These are phyloP conservation scores for Cucurbita maxima DNA, from an alignment of 306 rosid species.

Conservation along the genomic window DNA sequence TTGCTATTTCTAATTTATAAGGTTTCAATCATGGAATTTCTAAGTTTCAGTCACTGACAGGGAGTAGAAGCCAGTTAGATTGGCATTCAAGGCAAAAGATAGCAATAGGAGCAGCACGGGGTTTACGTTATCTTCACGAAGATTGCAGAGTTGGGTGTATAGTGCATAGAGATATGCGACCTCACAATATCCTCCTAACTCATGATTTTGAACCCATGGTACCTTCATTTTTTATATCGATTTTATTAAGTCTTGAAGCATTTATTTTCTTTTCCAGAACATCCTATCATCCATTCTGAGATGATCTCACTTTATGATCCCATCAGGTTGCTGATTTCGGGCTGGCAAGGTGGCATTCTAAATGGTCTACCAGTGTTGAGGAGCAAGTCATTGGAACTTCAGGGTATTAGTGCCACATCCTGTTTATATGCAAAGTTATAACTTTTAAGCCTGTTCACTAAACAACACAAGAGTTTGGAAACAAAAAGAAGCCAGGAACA, in stretches of 20 bases:
- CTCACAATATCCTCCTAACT: conserved; percentile 78
- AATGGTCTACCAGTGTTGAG: conserved; percentile 48
- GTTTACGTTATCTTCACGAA: conserved; percentile 88
- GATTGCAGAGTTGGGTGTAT: conserved; percentile 95
- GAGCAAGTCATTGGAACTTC: conserved; percentile 55
- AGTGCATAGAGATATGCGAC: conserved; percentile 81
- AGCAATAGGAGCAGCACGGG: conserved; percentile 74
- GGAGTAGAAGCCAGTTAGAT: conserved; percentile 31
- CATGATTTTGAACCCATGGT: conserved; percentile 92
- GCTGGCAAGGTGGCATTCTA: conserved; percentile 81
- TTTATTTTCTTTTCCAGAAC: not conserved
- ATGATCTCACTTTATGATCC: not conserved
- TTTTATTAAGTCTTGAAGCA: not conserved
- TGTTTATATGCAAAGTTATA: not conserved
- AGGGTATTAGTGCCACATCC: conserved; percentile 30
- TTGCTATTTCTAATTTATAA: not conserved
- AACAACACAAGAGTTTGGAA: not conserved
- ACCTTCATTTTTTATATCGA: not conserved
- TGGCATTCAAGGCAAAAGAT: conserved; percentile 72
- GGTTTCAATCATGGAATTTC: not conserved
- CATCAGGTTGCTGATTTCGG: conserved; percentile 85
- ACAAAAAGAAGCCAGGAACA: no score
- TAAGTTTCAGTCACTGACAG: conserved; percentile 26
- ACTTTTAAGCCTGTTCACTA: not conserved
- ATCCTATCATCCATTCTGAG: not conserved